Conservation (phyloP, 768 basidiomycete genomes). For the Tephrocybe sp. region DNA sequence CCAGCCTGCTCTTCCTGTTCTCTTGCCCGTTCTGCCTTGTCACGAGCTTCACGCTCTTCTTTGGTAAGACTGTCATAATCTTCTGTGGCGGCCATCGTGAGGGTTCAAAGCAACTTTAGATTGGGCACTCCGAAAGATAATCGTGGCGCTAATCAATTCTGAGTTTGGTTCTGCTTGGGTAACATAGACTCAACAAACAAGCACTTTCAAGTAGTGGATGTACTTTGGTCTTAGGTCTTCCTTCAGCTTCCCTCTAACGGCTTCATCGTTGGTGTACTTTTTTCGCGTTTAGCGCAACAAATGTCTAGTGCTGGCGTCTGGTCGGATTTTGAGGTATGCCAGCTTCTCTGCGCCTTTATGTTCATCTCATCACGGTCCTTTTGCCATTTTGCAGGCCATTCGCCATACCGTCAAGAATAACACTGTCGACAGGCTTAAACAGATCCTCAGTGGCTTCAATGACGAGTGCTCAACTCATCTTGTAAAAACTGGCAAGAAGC, state of each 20-base stretch:
- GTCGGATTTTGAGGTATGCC: constrained; percentile 72
- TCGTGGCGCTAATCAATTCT: constrained; percentile 6
- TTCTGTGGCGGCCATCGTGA: constrained; percentile 32
- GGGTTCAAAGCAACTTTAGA: constrained; percentile 8
- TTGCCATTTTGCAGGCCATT: constrained; percentile 46
- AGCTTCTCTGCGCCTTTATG: background rate
- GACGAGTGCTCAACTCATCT: constrained; percentile 72
- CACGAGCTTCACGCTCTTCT: constrained; percentile 73
- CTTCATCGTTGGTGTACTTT: background rate
- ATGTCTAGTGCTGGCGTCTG: constrained; percentile 69
- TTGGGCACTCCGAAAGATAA: constrained; percentile 1
- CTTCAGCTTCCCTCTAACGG: background rate
- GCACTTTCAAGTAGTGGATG: background rate
- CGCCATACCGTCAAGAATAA: constrained; percentile 72
- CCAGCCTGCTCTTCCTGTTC: constrained; percentile 86
- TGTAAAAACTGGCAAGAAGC: constrained; percentile 81
- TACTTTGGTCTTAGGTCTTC: background rate
- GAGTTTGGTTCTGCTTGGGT: constrained; percentile 11
- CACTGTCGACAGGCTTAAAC: constrained; percentile 85
- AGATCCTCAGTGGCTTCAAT: constrained; percentile 76
- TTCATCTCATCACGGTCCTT: constrained; percentile 17
- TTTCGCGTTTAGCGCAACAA: constrained; percentile 15
- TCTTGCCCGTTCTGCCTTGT: constrained; percentile 64
- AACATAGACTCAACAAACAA: constrained; percentile 12
- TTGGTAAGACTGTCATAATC: constrained; percentile 77